These are phyloP conservation scores for Arthrobotrys pseudoclavata DNA, from an alignment of 2,329 filamentous ascomycete genomes.

Conservation along the genomic window DNA sequence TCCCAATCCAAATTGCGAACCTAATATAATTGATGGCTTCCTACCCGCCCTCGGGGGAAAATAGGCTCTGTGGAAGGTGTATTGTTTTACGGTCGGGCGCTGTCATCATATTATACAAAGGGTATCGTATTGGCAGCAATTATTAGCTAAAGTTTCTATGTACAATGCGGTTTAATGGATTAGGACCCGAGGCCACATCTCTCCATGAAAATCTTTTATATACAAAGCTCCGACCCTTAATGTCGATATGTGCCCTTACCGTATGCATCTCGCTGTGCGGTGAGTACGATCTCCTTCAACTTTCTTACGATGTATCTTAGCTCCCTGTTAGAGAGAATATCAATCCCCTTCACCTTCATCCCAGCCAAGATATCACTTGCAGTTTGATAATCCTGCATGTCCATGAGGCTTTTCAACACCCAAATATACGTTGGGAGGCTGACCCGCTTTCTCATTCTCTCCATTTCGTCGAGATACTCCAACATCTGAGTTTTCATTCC, in stretches of 20 bases:
- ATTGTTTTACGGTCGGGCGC: neutral
- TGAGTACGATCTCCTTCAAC: constrained; percentile 21
- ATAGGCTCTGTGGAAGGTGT: neutral
- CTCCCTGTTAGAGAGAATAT: constrained; percentile 32
- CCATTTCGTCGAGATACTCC: constrained; percentile 39
- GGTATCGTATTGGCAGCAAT: neutral
- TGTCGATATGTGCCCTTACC: constrained; percentile 9
- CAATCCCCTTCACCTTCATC: constrained; percentile 18
- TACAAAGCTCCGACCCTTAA: neutral
- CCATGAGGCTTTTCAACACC: constrained; percentile 30
- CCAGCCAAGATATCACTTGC: constrained; percentile 19
- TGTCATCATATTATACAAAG: neutral
- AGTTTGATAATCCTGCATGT: constrained; percentile 19
- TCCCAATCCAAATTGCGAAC: neutral
- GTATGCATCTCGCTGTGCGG: constrained; percentile 7
- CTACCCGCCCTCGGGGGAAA: neutral
- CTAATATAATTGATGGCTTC: neutral
- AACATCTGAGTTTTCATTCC: constrained; percentile 38
- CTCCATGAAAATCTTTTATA: too few species aligned
- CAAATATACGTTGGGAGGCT: constrained; percentile 17
- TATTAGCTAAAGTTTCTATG: neutral
- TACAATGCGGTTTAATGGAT: too few species aligned
- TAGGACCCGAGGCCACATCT: too few species aligned
- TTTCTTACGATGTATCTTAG: constrained; percentile 3
- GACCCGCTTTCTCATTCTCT: constrained; percentile 26